These are phyloP conservation scores for Erigeron canadensis DNA, from an alignment of 129 eudicot genomes.

Conservation along the genomic window DNA sequence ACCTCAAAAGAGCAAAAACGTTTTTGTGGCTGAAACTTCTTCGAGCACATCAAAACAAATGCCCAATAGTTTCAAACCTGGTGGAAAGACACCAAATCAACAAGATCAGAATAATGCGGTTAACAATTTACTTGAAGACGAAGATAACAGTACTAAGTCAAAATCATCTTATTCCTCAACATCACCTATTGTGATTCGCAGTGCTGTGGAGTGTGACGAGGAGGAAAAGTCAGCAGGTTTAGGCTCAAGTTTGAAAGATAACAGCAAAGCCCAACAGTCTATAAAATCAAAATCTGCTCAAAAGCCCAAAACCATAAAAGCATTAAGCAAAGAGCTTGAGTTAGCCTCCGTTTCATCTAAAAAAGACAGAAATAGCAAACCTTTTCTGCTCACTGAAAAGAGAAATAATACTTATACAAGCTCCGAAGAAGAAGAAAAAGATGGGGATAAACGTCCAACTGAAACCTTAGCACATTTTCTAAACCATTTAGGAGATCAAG, in stretches of 20 bases:
- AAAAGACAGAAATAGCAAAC: constrained; percentile 18
- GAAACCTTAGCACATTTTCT: background rate
- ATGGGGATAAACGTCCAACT: background rate
- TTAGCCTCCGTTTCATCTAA: constrained; percentile 9
- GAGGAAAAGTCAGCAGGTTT: constrained; percentile 32
- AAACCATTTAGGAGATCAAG: constrained; percentile 17
- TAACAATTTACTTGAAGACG: constrained; percentile 25
- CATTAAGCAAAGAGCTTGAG: constrained; percentile 1
- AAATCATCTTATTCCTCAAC: constrained; percentile 38
- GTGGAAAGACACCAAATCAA: constrained; percentile 25
- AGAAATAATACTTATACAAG: constrained; percentile 1
- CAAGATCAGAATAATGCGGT: constrained; percentile 21
- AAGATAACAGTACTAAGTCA: constrained; percentile 18
- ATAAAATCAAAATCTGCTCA: constrained; percentile 26
- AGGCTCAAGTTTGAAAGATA: constrained; percentile 19
- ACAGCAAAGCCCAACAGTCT: constrained; percentile 19
- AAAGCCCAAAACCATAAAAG: constrained; percentile 21
- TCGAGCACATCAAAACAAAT: constrained; percentile 26
- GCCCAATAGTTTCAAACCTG: constrained; percentile 34
- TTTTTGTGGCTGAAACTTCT: constrained; percentile 23
- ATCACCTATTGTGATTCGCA: constrained; percentile 38
- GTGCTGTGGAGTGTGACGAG: constrained; percentile 38
- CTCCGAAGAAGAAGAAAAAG: constrained; percentile 25
- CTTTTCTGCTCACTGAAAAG: constrained; percentile 31
- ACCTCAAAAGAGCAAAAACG: constrained; percentile 39